Evolutionary conservation across 306 rosid species (phyloP).

Genomic region (Cucumis sativus): DNA sequence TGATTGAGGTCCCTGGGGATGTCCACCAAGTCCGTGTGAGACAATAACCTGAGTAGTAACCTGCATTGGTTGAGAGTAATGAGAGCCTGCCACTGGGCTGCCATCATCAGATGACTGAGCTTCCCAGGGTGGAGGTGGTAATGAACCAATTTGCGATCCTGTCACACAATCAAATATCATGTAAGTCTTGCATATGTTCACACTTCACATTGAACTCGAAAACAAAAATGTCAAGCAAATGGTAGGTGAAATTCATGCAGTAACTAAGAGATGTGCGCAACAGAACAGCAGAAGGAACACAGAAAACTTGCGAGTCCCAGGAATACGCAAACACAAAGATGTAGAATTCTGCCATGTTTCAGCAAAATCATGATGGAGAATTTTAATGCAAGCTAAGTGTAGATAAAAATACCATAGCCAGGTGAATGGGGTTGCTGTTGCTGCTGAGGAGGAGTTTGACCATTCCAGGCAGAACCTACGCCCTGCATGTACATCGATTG

Average conservation of each 20-base stretch:
- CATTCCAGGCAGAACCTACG: conserved; percentile 63
- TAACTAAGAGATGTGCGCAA: neutral
- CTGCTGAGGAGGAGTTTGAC: conserved; percentile 33
- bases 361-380: neutral
- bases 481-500: conserved; percentile 49
- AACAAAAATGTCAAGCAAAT: conserved; percentile 1
- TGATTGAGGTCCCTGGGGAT: conserved; percentile 51
- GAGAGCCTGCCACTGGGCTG: conserved; percentile 41
- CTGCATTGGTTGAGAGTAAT: conserved; percentile 64
- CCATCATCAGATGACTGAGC: conserved; percentile 52
- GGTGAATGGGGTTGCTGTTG: conserved; percentile 44
- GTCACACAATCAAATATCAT: conserved; percentile 3
- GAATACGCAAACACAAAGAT: neutral
- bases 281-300: neutral
- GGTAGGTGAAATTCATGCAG: neutral
- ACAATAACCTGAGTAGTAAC: conserved; percentile 41
- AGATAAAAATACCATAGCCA: conserved; percentile 42
- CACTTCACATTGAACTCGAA: conserved; percentile 2
- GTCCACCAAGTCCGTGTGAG: conserved; percentile 35
- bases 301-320: neutral
- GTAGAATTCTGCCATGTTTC: neutral
- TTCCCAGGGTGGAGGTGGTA: conserved; percentile 99
- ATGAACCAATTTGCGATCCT: conserved; percentile 64
- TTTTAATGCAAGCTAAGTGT: neutral
- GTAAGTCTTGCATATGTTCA: conserved; percentile 1